phyloP scores from a whole-genome alignment of 805 yeast species.

The Schizosaccharomyces lindneri region DNA sequence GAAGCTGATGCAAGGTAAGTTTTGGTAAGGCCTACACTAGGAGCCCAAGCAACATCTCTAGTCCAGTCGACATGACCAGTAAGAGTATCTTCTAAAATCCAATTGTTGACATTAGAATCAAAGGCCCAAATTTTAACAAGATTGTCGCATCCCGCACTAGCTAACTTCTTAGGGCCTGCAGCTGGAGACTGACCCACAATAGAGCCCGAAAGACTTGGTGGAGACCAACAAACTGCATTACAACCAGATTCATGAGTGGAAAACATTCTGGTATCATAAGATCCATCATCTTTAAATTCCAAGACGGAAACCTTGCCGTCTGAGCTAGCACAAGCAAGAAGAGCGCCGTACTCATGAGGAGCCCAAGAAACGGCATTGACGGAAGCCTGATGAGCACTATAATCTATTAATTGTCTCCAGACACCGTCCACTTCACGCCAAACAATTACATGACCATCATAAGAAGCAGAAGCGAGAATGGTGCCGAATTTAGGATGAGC shows the following conservation, averaged over 20 bases:
- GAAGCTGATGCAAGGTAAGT: conserved; percentile 90
- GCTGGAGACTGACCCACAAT: conserved; percentile 11
- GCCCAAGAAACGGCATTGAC: conserved; percentile 93
- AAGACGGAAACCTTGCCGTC: conserved; percentile 82
- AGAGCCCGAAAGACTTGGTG: conserved; percentile 8
- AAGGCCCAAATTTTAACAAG: conserved; percentile 75
- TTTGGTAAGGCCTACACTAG: conserved; percentile 49
- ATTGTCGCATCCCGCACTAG: conserved; percentile 84
- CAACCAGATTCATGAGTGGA: conserved; percentile 85
- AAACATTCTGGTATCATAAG: conserved; percentile 24
- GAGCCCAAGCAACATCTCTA: conserved; percentile 96
- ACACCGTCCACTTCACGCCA: conserved; percentile 80
- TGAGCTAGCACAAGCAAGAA: conserved; percentile 68
- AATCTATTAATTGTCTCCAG: conserved; percentile 75
- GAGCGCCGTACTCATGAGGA: conserved; percentile 88
- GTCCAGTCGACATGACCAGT: conserved; percentile 96
- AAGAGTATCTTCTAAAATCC: conserved; percentile 48
- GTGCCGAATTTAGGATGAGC: conserved; percentile 97
- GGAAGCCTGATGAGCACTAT: conserved; percentile 72
- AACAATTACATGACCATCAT: conserved; percentile 78
- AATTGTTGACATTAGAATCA: conserved; percentile 23
- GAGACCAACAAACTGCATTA: conserved; percentile 86
- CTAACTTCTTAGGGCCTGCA: conserved; percentile 6
- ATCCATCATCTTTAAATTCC: conserved; percentile 76
- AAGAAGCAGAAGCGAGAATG: conserved; percentile 79